phyloP scores from a whole-genome alignment of 1,284 basidiomycete species.

The Cutaneotrichosporon sp. region DNA sequence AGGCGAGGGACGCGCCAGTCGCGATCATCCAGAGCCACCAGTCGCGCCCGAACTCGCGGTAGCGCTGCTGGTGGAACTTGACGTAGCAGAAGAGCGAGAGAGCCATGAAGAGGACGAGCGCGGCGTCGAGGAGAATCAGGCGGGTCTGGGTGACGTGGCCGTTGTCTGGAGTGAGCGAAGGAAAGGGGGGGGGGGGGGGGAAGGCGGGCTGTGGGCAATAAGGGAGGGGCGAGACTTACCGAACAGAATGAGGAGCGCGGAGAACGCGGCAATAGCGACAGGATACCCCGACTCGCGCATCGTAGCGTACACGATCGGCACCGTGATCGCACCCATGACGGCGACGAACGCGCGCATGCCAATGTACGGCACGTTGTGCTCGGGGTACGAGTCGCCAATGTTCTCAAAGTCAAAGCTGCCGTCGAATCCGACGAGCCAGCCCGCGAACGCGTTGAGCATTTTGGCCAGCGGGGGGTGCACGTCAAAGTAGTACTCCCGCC shows the following conservation, averaged over 20 bases:
- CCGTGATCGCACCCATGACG: constrained; percentile 81
- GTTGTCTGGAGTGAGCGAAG: constrained; percentile 66
- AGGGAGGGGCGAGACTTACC: constrained; percentile 63
- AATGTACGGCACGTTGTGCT: constrained; percentile 79
- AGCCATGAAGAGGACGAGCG: constrained; percentile 93
- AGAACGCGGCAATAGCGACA: constrained; percentile 82
- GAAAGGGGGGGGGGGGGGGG: not conserved
- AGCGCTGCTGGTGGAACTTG: constrained; percentile 92
- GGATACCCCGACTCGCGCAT: constrained; percentile 99
- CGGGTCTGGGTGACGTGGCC: constrained; percentile 94
- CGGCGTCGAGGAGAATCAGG: constrained; percentile 92
- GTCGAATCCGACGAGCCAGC: constrained; percentile 96
- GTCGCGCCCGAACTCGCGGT: constrained; percentile 78
- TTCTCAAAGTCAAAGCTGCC: constrained; percentile 91
- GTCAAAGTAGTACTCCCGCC: constrained; percentile 96
- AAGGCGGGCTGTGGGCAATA: too few relatives aligned
- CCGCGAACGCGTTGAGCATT: constrained; percentile 84
- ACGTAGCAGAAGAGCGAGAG: constrained; percentile 93
- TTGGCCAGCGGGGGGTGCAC: constrained; percentile 98
- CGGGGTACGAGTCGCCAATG: constrained; percentile 86
- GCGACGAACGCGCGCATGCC: constrained; percentile 91
- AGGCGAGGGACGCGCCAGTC: constrained; percentile 90
- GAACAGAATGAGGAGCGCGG: constrained; percentile 79
- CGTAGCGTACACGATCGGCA: constrained; percentile 89
- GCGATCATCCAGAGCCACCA: constrained; percentile 97